Evolutionary conservation across 345 rosid genomes (phyloP), one percentile per base, ranked within the genome.

Genomic region (Euphorbia peplus): DNA sequence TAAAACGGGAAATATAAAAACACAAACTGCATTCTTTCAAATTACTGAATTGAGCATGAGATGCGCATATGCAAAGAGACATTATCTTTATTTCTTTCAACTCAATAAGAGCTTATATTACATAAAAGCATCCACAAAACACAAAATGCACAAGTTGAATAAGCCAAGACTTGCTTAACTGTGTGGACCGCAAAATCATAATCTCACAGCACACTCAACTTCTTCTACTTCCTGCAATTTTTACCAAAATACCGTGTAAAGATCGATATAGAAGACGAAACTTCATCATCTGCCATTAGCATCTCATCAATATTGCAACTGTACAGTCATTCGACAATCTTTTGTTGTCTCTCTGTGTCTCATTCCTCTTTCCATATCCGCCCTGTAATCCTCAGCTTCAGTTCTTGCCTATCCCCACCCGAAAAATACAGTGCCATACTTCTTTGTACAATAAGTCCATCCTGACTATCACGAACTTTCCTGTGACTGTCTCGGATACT

Each of bases 291-390:
- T 22, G 55, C 19, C 54, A 41, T 64, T 25, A 35, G 70, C 15
- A 14, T 24, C 46, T 42, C 4, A 0, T 25, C 11, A 51, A 42
- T 44, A 54, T 68, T 37, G 42, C 46, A 18, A 64, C 81, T 80
- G 71, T 76, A 76, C 79, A 76, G 46, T 63, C 12, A 12, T 56
- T 37, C 32, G 16, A 37, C 50, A 52, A 42, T 44, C 50, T 44
- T 11, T 13, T 42, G 39, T 51, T 52, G 37, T 26, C 58, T 53
- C 35, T 57, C 51, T 44, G 0, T 28, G 13, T 32, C 59, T 78
- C 83, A 84, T 77, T 91, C 89, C 70, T 90, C 98, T 76, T 88
- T 90, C 93, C 98, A 90, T 72, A 92, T 86, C 22, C 90, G 83
- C 39, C 98, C 98, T 0, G 98, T 84, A 54, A 92, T 83, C 73